A percentile compares a stretch with the other conserved stretches of the same genome.
Evolutionary conservation across 805 yeast species (phyloP).

Genomic region (Metschnikowia lunata): DNA sequence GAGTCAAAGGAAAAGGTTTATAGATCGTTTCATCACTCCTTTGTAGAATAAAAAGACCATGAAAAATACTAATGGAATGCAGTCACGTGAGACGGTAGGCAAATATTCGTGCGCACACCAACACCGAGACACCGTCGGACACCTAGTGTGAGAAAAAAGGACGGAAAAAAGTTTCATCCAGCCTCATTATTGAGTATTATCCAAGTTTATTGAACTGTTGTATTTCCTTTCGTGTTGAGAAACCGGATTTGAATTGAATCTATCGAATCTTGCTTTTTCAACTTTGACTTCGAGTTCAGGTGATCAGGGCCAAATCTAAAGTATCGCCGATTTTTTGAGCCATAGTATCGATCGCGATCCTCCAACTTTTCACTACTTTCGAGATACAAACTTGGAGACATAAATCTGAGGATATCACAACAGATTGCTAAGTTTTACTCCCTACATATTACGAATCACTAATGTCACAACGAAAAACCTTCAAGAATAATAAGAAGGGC

Average conservation of each 20-base stretch:
- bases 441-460: not conserved
- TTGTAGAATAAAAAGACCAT: too few relatives aligned
- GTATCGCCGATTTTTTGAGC: conserved; percentile 4
- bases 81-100: conserved; percentile 7
- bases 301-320: conserved; percentile 2
- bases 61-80: not conserved
- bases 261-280: not conserved
- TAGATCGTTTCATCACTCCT: too few relatives aligned
- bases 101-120: conserved; percentile 13
- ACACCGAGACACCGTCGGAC: conserved; percentile 11
- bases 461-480: conserved; percentile 20
- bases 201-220: not conserved
- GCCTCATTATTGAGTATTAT: too few relatives aligned
- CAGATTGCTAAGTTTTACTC: too few relatives aligned
- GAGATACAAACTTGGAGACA: too few relatives aligned
- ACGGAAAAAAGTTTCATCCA: conserved; percentile 3
- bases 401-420: too few relatives aligned
- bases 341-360: conserved; percentile 6
- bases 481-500: conserved; percentile 12
- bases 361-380: not conserved
- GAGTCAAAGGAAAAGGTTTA: too few relatives aligned
- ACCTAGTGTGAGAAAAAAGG: conserved; percentile 9
- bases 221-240: conserved; percentile 3
- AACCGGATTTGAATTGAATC: not conserved
- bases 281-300: conserved; percentile 1